phyloP scores from a whole-genome alignment of 1,284 basidiomycete genomes.

The Cryptococcus sp. region DNA sequence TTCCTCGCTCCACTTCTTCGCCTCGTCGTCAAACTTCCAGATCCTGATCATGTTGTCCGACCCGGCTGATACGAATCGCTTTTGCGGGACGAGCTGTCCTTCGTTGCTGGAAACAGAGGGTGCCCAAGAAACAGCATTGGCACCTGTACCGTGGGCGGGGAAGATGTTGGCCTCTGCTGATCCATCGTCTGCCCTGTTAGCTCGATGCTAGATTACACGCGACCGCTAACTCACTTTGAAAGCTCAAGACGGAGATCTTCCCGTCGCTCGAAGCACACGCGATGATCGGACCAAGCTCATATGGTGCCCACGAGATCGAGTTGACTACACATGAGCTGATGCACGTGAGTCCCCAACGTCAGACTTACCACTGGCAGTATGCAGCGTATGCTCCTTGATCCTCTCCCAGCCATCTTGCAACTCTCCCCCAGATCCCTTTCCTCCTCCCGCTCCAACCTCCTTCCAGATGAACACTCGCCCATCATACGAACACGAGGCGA shows the following conservation, averaged over 20 bases:
- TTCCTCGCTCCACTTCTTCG: conserved; percentile 75
- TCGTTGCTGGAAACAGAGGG: conserved; percentile 63
- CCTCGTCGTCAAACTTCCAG: conserved; percentile 62
- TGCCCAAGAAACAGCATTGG: conserved; percentile 97
- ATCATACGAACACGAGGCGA: conserved; percentile 96
- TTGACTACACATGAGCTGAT: too few relatives aligned
- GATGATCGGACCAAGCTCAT: conserved; percentile 92
- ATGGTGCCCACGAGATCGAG: conserved; percentile 96
- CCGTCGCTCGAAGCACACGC: conserved; percentile 98
- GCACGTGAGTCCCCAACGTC: background rate
- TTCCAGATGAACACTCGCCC: conserved; percentile 99
- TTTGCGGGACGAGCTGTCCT: conserved; percentile 40
- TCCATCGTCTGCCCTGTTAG: conserved; percentile 69
- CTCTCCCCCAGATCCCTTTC: conserved; percentile 46
- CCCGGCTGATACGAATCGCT: conserved; percentile 89
- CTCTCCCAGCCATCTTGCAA: conserved; percentile 67
- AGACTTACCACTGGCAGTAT: conserved; percentile 78
- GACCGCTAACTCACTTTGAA: conserved; percentile 68
- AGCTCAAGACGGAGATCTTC: conserved; percentile 91
- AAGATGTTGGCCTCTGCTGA: conserved; percentile 95
- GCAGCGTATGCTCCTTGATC: conserved; percentile 93
- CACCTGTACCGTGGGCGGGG: conserved; percentile 91
- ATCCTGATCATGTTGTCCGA: conserved; percentile 95
- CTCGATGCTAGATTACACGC: background rate
- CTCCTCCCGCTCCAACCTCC: conserved; percentile 52